Evolutionary conservation across 495 filamentous ascomycete species (phyloP), one percentile per base, ranked within the genome.

Genomic region (Chaetomium tenue): DNA sequence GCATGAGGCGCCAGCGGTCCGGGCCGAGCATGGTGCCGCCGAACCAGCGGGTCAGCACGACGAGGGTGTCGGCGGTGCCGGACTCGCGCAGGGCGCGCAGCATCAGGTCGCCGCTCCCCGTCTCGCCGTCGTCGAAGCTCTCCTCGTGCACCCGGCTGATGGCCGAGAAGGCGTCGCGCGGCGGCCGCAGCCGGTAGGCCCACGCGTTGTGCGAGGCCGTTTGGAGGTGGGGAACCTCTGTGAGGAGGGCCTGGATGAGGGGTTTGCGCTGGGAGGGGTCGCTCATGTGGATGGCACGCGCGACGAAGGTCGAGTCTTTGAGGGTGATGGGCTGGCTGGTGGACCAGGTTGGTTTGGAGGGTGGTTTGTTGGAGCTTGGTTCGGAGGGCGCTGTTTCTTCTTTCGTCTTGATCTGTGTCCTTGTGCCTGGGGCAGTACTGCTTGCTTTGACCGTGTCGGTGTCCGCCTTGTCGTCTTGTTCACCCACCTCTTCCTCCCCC

Each of bases 21-120:
- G 90, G 89, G 0, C 94, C 94, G 12, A 98, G 77, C 65, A 90
- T 83, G 6, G 93, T 81, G 0, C 94, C 94, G 0, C 94, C 94
- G 73, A 91, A 98, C 94, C 94, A 98, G 30, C 94, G 81, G 40
- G 88, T 90, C 53, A 98, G 89, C 22, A 98, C 91, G 7, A 98
- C 90, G 18, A 97, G 80, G 2, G 91, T 88, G 77, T 92, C 84
- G 78, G 88, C 88, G 2, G 91, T 86, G 73, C 89, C 84, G 82
- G 90, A 88, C 65, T 91, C 76, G 74, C 92, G 87, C 82, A 98
- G 82, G 52, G 96, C 75, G 74, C 89, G 86, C 25, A 96, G 80
- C 68, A 98, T 74, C 28, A 94, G 83, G 0, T 87, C 85, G 7
- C 94, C 94, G 28, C 90, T 91, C 28, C 91, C 92, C 12, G 86